Percentiles rank a stretch among this genome's conserved stretches.
Conservation (phyloP, 345 rosid species). For the Populus euphratica region DNA sequence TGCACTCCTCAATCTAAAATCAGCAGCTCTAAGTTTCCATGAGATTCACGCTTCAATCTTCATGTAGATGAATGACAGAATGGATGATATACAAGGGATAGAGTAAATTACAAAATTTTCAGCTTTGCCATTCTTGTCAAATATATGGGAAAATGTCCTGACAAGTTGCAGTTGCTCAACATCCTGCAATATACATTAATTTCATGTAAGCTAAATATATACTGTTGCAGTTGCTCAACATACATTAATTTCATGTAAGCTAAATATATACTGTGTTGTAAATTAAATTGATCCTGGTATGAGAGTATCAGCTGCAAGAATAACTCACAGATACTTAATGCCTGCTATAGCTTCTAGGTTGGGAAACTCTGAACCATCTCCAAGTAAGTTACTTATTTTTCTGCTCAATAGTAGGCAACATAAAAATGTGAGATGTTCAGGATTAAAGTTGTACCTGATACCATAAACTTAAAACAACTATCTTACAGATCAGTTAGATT, state of each 20-base stretch:
- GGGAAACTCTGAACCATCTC: slow-evolving; percentile 13
- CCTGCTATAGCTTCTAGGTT: not conserved
- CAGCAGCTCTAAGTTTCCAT: not conserved
- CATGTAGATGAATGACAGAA: not conserved
- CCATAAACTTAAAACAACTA: not conserved
- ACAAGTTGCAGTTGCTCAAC: slow-evolving; percentile 15
- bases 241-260: not conserved
- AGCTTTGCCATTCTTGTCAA: not conserved
- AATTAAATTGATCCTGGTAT: not conserved
- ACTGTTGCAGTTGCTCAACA: too few relatives aligned
- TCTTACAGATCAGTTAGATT: slow-evolving; percentile 12
- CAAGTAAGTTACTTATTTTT: slow-evolving; percentile 15
- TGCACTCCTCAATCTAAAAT: not conserved
- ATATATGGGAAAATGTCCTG: not conserved
- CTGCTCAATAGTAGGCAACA: not conserved
- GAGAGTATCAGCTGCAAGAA: not conserved
- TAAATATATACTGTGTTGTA: not conserved
- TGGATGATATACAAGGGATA: not conserved
- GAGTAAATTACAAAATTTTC: not conserved
- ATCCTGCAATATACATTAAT: too few relatives aligned
- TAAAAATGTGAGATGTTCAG: not conserved
- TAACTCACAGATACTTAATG: slow-evolving; percentile 2
- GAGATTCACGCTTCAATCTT: not conserved
- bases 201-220: too few relatives aligned
- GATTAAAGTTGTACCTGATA: not conserved